These are phyloP conservation scores for Chytriomyces hyalinus DNA, from an alignment of 192 early-diverging fungal species.

Conservation along the genomic window DNA sequence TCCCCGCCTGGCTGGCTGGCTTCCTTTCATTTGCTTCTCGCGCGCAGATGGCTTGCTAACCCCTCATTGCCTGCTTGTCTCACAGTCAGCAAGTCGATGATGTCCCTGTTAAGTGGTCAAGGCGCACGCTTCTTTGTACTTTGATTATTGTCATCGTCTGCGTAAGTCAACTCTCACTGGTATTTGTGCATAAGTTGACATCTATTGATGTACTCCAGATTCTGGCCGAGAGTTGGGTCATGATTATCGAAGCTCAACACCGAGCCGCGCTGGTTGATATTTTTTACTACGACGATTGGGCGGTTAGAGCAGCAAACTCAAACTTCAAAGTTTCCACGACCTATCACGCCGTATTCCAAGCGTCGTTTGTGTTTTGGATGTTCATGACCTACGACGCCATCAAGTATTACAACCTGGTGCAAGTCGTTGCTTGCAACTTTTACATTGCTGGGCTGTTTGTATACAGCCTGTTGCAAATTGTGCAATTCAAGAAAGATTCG, in stretches of 20 bases:
- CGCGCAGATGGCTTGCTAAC: too few species aligned
- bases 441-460: conserved; percentile 30
- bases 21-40: too few species aligned
- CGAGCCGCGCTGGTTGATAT: background rate
- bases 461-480: conserved; percentile 21
- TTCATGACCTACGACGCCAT: conserved; percentile 19
- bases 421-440: conserved; percentile 11
- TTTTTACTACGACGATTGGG: background rate
- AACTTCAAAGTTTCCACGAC: conserved; percentile 4
- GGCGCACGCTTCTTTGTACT: background rate
- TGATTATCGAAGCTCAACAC: conserved; percentile 4
- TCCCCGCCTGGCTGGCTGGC: too few species aligned
- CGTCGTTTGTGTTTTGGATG: conserved; percentile 17
- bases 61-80: too few species aligned
- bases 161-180: background rate
- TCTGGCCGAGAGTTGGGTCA: conserved; percentile 24
- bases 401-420: conserved; percentile 20
- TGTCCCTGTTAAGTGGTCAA: conserved; percentile 5
- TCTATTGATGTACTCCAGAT: background rate
- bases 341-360: conserved; percentile 29
- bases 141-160: conserved; percentile 4
- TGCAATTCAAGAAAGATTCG: conserved; percentile 12
- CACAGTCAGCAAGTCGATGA: conserved; percentile 19
- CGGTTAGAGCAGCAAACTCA: background rate
- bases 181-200: background rate